These are phyloP conservation scores for Rubia balearica DNA, from an alignment of 305 asterid species.

Conservation along the genomic window DNA sequence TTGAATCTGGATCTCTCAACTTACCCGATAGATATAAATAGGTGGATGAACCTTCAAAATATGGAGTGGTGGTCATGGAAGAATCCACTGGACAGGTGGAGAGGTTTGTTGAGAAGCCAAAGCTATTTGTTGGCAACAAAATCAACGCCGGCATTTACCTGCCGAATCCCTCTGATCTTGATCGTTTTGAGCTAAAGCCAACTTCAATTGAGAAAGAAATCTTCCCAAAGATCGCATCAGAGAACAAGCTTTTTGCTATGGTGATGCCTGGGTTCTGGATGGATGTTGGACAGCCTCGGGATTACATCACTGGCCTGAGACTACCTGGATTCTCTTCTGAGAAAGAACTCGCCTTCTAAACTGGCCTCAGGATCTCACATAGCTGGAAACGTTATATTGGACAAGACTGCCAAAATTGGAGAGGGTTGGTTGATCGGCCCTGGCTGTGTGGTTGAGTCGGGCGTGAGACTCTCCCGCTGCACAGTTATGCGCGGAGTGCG, in stretches of 20 bases:
- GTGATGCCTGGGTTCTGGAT: constrained; percentile 90
- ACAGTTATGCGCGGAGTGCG: constrained; percentile 78
- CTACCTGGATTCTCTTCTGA: constrained; percentile 65
- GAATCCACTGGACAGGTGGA: constrained; percentile 77
- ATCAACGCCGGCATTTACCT: constrained; percentile 91
- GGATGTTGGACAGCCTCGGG: constrained; percentile 93
- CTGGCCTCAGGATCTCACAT: constrained; percentile 62
- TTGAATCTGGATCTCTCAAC: neutral
- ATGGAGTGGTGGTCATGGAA: constrained; percentile 77
- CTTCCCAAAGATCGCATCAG: constrained; percentile 72
- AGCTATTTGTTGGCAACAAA: constrained; percentile 78
- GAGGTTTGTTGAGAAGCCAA: constrained; percentile 87
- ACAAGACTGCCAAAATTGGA: constrained; percentile 71
- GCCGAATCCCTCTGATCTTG: constrained; percentile 70
- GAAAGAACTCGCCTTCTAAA: constrained; percentile 57
- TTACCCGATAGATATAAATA: constrained; percentile 21
- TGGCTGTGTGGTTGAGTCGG: constrained; percentile 72
- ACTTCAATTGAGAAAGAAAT: constrained; percentile 83
- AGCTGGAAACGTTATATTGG: constrained; percentile 74
- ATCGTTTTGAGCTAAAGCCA: constrained; percentile 63
- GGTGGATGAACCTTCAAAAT: constrained; percentile 93
- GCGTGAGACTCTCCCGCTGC: constrained; percentile 85
- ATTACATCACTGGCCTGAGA: constrained; percentile 71
- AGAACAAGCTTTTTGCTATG: constrained; percentile 65
- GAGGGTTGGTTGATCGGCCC: constrained; percentile 96